Evolutionary conservation across 805 yeast genomes (phyloP), one percentile per base, ranked within the genome.

Genomic region (Zygotorulaspora chibaensis): DNA sequence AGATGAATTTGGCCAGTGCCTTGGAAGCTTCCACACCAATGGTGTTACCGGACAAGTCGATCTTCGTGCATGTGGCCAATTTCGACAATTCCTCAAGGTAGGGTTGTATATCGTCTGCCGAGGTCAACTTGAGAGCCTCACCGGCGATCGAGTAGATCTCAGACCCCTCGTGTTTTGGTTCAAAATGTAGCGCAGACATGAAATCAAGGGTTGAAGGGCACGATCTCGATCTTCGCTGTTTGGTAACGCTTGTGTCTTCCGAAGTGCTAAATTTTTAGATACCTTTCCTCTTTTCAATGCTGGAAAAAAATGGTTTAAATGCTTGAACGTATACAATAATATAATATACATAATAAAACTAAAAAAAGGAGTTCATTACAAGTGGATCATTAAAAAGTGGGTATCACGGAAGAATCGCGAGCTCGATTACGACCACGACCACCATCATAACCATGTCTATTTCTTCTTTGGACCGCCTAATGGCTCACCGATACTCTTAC

Each of bases 401-500:
- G 43, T 29, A 20, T 20, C 18, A 29, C 13, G 16, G 36, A 17
- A 30, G 17, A 40, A 20, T 17, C 26, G 15, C 27, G 9, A 30
- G 17, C 26, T 17, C 39, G 25, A 26, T 20, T 15, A 7, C 25
- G 25, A 17, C 11, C 20, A 33, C 12, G 33, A 13, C 15, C 12
- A 33, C 16, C 36, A 20, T 33, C 16, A 33, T 13, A 20, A 13
- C 16, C 11, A 16, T 13, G 25, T 35, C 46, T 52, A 68, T 57
- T 69, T 69, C 65, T 71, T 71, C 65, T 71, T 71, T 56, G 71
- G 71, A 30, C 68, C 70, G 45, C 68, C 69, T 56, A 93, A 75
- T 28, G 98, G 96, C 60, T 83, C 81, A 52, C 99, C 99, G 61
- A 93, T 85, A 69, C 83, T 85, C 74, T 91, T 90, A 65, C 99